Evolutionary conservation across 2,329 filamentous ascomycete genomes (phyloP).

Genomic region (Pseudovirgaria hyperparasitica): DNA sequence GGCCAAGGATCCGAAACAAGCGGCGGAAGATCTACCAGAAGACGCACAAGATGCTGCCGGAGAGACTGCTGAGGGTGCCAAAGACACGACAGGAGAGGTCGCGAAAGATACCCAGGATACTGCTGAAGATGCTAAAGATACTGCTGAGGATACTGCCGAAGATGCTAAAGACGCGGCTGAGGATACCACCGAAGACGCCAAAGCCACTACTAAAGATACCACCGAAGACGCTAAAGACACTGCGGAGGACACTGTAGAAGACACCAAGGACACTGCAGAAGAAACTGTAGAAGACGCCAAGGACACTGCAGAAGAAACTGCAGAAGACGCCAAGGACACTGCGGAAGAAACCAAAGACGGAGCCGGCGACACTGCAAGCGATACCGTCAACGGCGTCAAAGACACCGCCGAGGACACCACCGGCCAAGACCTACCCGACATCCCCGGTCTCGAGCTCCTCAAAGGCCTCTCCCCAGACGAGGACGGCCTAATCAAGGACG

Average conservation of each 20-base stretch:
- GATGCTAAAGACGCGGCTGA: slow-evolving; percentile 13
- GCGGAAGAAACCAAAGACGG: slow-evolving; percentile 11
- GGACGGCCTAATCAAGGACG: slow-evolving; percentile 40
- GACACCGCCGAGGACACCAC: slow-evolving; percentile 14
- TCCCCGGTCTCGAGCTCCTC: slow-evolving; percentile 33
- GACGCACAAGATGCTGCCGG: slow-evolving; percentile 19
- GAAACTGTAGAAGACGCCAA: slow-evolving; percentile 14
- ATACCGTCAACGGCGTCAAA: slow-evolving; percentile 9
- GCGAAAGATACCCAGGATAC: slow-evolving; percentile 10
- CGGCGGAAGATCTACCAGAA: slow-evolving; percentile 23
- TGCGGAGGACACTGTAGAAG: slow-evolving; percentile 12
- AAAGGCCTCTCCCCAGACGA: slow-evolving; percentile 41
- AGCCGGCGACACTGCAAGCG: slow-evolving; percentile 8
- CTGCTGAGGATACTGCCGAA: slow-evolving; percentile 15
- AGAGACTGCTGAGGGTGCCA: slow-evolving; percentile 11
- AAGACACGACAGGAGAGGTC: slow-evolving; percentile 18
- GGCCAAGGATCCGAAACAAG: slow-evolving; percentile 22
- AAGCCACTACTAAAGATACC: slow-evolving; percentile 8
- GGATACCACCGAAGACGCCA: slow-evolving; percentile 6
- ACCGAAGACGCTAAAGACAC: slow-evolving; percentile 15
- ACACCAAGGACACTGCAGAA: slow-evolving; percentile 11
- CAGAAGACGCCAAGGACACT: slow-evolving; percentile 11
- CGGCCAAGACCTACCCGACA: slow-evolving; percentile 22
- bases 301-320: slow-evolving; percentile 12
- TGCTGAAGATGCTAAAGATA: slow-evolving; percentile 11